Evolutionary conservation across 2,329 filamentous ascomycete species (phyloP), one percentile per base, ranked within the genome.

Genomic region (Acephala macrosclerotiorum): DNA sequence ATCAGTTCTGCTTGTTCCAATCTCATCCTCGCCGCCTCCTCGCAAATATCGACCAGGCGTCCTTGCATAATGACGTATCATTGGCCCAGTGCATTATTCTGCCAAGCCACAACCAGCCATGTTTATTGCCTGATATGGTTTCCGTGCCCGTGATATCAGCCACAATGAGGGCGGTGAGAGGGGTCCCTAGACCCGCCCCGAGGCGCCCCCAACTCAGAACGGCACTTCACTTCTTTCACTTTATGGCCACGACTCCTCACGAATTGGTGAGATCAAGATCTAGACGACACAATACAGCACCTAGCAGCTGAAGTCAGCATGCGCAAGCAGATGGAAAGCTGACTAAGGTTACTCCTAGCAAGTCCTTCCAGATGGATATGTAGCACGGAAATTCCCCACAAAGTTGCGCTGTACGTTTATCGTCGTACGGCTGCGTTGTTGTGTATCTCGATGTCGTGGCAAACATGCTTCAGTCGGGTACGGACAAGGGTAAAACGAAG

Each of bases 361-460:
- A 42, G n/a, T 26, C 45, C 20, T 8, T 25, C 11, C 25, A 53
- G 29, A 33, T 22, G 22, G 14, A 49, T 38, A 49, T 49, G n/a
- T 25, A 25, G n/a, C 45, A 7, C n/a, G 29, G 22, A 25, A 18
- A 33, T 51, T 33, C 49, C 49, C 45, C 45, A 49, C 45, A 45
- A 51, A 12, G 25, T 16, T 14, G 22, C 14, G 49, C 33, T 33
- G 45, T 49, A n/a, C n/a, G n/a, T n/a, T n/a, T n/a, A 7, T 22
- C 49, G 26, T 14, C 49, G 49, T 53, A 4, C 25, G 26, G 14
- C 20, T 18, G 40, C 18, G 11, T 33, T 38, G 47, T 20, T 47
- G 33, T 42, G 35, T 55, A 42, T 38, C 59, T 61, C 49, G 18
- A 53, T 53, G 49, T 53, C 49, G 49, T 53, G 49, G 57, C 58